Evolutionary conservation across 1,284 basidiomycete species (phyloP), one percentile per base, ranked within the genome.

Genomic region (Rhodotorula sp.): DNA sequence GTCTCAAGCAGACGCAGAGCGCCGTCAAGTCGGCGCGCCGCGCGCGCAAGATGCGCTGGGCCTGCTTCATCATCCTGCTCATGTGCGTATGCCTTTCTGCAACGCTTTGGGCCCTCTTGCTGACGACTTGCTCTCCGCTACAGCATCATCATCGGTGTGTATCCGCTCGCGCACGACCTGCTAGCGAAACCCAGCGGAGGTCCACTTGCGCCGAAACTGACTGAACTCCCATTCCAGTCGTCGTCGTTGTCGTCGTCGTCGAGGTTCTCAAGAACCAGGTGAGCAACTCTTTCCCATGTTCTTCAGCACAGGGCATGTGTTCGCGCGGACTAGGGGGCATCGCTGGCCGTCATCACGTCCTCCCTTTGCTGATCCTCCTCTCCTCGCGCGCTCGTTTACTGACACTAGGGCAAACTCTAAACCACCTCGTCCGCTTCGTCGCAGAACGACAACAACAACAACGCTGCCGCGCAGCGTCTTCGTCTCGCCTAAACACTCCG

Each of bases 1-100:
- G 58, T 42, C 79, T 89, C 61, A 80, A 84, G 50, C 85, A 92
- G 74, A 89, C 88, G n/a, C 87, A 87, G 71, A 85, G 86, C 67
- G 93, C 92, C 1, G 88, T 92, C 55, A 84, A 84, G 45, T 93
- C 91, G 59, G 91, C 88, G 27, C 83, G 85, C 68, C 85, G 89
- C 56, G 94, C 93, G 17, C 87, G 93, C 62, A 89, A 87, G 80
- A 91, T 89, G 84, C 71, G 83, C 12, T 74, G 73, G 73, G 66
- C 68, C 48, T 74, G 73, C 60, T 72, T 72, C 66, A 53, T 72
- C 65, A 65, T 74, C 60, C 50, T 70, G 13, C n/a, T 74, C 46
- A 41, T 55, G 70, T 68, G 44, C 56, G 70, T 67, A 12, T n/a
- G 7, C 34, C 0, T 41, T 17, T 41, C 27, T 21, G 9, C 34